Evolutionary conservation across 2,329 filamentous ascomycete genomes (phyloP), one percentile per base, ranked within the genome.

Genomic region (Parafenestella ontariensis): DNA sequence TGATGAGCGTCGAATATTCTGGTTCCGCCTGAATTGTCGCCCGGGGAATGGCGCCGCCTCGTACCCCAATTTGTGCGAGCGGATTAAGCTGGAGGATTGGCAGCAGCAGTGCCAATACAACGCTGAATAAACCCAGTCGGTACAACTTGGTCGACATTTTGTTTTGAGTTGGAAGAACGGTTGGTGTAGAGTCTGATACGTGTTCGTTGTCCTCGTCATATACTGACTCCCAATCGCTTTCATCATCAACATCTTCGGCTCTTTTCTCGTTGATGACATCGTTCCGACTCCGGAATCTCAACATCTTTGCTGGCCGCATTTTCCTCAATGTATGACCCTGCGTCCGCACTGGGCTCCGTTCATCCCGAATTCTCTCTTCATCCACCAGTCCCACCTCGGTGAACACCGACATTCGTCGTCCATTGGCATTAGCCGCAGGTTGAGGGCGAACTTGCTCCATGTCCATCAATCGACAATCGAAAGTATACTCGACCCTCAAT

Each of bases 361-460:
- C 69, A 15, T 65, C 56, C 49, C 56, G 59, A 17, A 70, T 64
- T 3, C 58, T 70, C 10, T 68, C 59, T 59, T 74, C 70, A 31
- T 76, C 71, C 31, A 74, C 65, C 47, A 76, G 43, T n/a, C 73
- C 73, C 26, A 76, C 73, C 56, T 76, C 72, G 49, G 66, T 64
- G 49, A 76, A 76, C 37, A 75, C 65, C 8, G 72, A 75, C 51
- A 69, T 69, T 43, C 72, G 67, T 11, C 69, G 68, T 37, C 52
- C 55, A 37, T 61, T 41, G 31, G 54, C 48, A 21, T 42, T 39
- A n/a, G 49, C 36, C n/a, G 62, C 63, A 51, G 69, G 59, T 54
- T 70, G 65, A 23, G 63, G 59, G 61, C 51, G 66, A 36, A 65
- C 61, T 52, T 51, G 64, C 45, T 72, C 68, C 71, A 74, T 74